A percentile compares a stretch with the other conserved stretches of the same genome.
Conservation (phyloP, 2,329 filamentous ascomycete species). For the Coniella lustricola region DNA sequence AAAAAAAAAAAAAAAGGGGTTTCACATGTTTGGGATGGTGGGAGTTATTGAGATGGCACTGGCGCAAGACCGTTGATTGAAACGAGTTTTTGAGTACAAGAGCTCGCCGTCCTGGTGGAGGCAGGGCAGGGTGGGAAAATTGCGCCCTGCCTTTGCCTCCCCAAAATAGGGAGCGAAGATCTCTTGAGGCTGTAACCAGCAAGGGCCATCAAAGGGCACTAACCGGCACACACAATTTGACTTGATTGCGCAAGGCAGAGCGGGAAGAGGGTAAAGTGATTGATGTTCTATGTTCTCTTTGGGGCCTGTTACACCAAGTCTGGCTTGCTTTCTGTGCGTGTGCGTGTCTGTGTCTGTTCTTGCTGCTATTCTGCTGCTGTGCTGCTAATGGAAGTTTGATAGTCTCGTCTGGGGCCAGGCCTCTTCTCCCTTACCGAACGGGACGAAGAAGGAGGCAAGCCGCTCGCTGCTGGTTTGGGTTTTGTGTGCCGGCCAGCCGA, state of each 20-base stretch:
- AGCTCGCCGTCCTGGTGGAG: too few species aligned
- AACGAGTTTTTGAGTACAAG: too few species aligned
- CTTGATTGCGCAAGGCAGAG: neutral
- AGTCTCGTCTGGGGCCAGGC: neutral
- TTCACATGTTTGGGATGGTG: constrained; percentile 5
- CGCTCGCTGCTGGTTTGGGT: neutral
- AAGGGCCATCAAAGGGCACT: constrained; percentile 7
- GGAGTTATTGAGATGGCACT: neutral
- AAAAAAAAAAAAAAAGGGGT: constrained; percentile 1
- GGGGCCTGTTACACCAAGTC: too few species aligned
- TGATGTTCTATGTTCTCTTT: too few species aligned
- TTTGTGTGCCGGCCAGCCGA: neutral
- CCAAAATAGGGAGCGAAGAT: neutral
- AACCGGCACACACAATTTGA: constrained; percentile 4
- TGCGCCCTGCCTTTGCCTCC: neutral
- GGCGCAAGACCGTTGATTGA: too few species aligned
- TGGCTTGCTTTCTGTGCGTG: too few species aligned
- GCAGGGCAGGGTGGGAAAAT: too few species aligned
- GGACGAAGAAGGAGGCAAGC: too few species aligned
- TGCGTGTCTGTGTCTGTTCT: too few species aligned
- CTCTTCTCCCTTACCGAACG: constrained; percentile 7
- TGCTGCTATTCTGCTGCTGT: too few species aligned
- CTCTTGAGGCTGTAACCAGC: neutral
- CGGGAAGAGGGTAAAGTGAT: too few species aligned
- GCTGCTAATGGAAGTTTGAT: too few species aligned